These are phyloP conservation scores for Kalaharituber pfeilii DNA, from an alignment of 2,329 filamentous ascomycete species.

Conservation along the genomic window DNA sequence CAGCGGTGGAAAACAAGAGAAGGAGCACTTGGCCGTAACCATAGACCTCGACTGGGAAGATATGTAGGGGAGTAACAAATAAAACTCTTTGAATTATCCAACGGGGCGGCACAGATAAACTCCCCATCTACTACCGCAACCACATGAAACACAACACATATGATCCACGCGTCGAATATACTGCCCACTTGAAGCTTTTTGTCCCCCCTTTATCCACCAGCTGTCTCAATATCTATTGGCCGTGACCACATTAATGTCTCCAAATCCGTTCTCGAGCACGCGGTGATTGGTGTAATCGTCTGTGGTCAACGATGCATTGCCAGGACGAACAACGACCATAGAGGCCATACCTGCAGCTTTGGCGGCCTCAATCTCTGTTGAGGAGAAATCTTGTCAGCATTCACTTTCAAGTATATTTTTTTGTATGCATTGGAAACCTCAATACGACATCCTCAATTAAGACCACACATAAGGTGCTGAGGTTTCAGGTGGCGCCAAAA, in stretches of 20 bases:
- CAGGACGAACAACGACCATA: conserved; percentile 46
- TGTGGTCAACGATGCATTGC: conserved; percentile 46
- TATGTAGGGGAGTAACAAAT: too few relatives aligned
- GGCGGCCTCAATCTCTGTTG: conserved; percentile 43
- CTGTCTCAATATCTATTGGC: too few relatives aligned
- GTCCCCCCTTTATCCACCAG: background rate
- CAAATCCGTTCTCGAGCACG: conserved; percentile 16
- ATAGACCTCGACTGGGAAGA: too few relatives aligned
- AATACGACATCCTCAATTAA: background rate
- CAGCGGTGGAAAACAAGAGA: too few relatives aligned
- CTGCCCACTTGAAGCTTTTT: too few relatives aligned
- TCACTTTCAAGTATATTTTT: background rate
- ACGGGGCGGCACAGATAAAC: too few relatives aligned
- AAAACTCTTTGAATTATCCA: too few relatives aligned
- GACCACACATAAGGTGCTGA: background rate
- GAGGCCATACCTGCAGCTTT: conserved; percentile 45
- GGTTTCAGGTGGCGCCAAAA: background rate
- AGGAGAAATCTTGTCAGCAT: conserved; percentile 2
- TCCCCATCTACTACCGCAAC: too few relatives aligned
- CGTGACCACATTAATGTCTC: conserved; percentile 11
- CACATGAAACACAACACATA: too few relatives aligned
- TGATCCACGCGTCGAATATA: too few relatives aligned
- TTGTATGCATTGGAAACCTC: background rate
- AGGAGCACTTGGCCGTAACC: too few relatives aligned
- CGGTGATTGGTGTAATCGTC: conserved; percentile 26